Conservation (phyloP, 2,329 filamentous ascomycete species). For the Neocatenulostroma microsporum region DNA sequence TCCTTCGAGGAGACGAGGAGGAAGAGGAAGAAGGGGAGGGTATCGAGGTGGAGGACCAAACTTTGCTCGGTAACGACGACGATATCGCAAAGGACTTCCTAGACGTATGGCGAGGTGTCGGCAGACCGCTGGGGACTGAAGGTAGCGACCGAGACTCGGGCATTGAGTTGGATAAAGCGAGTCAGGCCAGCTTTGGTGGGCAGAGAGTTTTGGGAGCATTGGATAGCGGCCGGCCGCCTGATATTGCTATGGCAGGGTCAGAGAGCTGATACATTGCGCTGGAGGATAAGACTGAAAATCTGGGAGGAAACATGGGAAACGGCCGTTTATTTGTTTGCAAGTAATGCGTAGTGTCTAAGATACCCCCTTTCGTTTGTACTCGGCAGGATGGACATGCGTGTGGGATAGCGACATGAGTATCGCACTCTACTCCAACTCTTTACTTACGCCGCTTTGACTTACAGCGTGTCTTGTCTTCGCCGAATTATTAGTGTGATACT, state of each 20-base stretch:
- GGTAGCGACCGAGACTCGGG: conserved; percentile 15
- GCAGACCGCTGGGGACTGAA: conserved; percentile 5
- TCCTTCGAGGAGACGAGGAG: conserved; percentile 56
- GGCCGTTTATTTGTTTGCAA: conserved; percentile 1
- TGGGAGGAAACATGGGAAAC: too few relatives aligned
- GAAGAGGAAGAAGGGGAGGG: conserved; percentile 13
- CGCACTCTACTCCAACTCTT: too few relatives aligned
- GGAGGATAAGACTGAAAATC: too few relatives aligned
- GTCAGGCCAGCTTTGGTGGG: neutral
- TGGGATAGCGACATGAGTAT: too few relatives aligned
- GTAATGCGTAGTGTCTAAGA: neutral
- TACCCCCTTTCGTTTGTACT: conserved; percentile 4
- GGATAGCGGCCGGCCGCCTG: conserved; percentile 9
- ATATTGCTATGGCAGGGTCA: too few relatives aligned
- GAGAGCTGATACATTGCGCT: too few relatives aligned
- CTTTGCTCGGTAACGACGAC: conserved; percentile 13
- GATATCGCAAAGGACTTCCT: conserved; percentile 22
- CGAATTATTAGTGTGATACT: too few relatives aligned
- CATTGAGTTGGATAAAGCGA: conserved; percentile 12
- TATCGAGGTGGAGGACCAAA: conserved; percentile 16
- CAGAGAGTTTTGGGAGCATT: neutral
- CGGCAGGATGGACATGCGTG: too few relatives aligned
- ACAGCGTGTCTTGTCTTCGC: too few relatives aligned
- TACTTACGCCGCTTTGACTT: too few relatives aligned
- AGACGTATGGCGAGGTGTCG: conserved; percentile 13